phyloP scores from a whole-genome alignment of 2,329 filamentous ascomycete species.

The Fusarium domesticum region DNA sequence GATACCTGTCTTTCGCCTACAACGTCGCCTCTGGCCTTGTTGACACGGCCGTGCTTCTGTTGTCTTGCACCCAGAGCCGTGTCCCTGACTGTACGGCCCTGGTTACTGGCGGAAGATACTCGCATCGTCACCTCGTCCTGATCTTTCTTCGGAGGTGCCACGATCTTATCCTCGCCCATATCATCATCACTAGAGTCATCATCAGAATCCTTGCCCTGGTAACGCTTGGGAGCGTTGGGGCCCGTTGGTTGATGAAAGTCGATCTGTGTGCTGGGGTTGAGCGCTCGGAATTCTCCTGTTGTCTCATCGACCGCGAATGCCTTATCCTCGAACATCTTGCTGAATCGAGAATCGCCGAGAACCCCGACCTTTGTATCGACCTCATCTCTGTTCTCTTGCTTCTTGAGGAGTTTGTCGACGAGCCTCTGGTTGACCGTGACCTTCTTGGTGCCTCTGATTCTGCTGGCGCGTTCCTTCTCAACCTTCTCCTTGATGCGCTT shows the following conservation, averaged over 20 bases:
- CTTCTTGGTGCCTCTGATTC: constrained; percentile 93
- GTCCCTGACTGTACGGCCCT: constrained; percentile 54
- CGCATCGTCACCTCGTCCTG: constrained; percentile 56
- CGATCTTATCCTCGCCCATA: constrained; percentile 29
- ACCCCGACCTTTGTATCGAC: constrained; percentile 62
- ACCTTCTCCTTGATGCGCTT: constrained; percentile 94
- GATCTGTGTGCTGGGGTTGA: constrained; percentile 80
- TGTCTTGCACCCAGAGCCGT: constrained; percentile 55
- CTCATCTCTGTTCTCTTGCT: constrained; percentile 57
- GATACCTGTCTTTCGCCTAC: constrained; percentile 66
- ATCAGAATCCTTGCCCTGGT: constrained; percentile 41
- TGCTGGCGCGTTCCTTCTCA: constrained; percentile 91
- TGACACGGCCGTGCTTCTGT: constrained; percentile 48
- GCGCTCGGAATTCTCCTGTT: constrained; percentile 78
- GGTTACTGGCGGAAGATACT: constrained; percentile 66
- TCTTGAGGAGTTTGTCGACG: constrained; percentile 70
- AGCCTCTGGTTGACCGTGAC: constrained; percentile 91
- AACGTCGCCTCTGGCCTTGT: constrained; percentile 48
- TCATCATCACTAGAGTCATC: constrained; percentile 45
- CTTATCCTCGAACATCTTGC: constrained; percentile 83
- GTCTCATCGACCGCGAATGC: constrained; percentile 91
- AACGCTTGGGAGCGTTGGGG: constrained; percentile 36
- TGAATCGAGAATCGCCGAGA: constrained; percentile 83
- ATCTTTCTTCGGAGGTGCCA: constrained; percentile 20
- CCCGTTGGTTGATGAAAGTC: constrained; percentile 33